These are phyloP conservation scores for Limtongozyma cylindracea DNA, from an alignment of 805 yeast genomes.

Conservation along the genomic window DNA sequence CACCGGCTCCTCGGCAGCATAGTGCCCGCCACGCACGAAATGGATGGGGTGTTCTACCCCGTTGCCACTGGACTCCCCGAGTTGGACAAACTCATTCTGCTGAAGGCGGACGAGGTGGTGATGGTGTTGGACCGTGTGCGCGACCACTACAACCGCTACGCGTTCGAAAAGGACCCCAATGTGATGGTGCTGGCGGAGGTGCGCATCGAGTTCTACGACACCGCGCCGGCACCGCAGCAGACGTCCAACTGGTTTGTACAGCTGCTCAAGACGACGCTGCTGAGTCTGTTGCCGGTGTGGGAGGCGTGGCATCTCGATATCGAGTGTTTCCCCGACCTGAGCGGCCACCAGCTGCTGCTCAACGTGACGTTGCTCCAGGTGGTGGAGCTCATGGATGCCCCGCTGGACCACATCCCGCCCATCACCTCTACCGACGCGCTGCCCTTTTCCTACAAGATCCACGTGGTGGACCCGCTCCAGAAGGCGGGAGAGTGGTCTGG, in stretches of 20 bases:
- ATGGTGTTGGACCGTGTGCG: conserved; percentile 1
- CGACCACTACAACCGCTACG: conserved; percentile 3
- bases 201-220: conserved; percentile 13
- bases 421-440: conserved; percentile 36
- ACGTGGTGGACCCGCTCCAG: conserved; percentile 4
- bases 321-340: conserved; percentile 13
- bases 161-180: conserved; percentile 3
- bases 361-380: conserved; percentile 17
- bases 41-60: conserved; percentile 34
- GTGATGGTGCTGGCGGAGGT: conserved; percentile 8
- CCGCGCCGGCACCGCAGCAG: conserved; percentile 10
- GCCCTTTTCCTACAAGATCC: conserved; percentile 31
- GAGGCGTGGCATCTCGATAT: conserved; percentile 43
- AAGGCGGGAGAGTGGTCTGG: conserved; percentile 18
- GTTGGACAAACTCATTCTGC: conserved; percentile 18
- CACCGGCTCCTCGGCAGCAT: conserved; percentile 43
- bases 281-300: conserved; percentile 28
- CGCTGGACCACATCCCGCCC: conserved; percentile 51
- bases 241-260: conserved; percentile 30
- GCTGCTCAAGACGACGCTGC: conserved; percentile 9
- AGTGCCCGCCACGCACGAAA: conserved; percentile 26
- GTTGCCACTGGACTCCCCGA: conserved; percentile 18
- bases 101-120: conserved; percentile 8
- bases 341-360: conserved; percentile 6
- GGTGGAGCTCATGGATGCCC: conserved; percentile 22